Base-by-base conservation (phyloP, 345 rosid species). In the Litchi chinensis region DNA sequence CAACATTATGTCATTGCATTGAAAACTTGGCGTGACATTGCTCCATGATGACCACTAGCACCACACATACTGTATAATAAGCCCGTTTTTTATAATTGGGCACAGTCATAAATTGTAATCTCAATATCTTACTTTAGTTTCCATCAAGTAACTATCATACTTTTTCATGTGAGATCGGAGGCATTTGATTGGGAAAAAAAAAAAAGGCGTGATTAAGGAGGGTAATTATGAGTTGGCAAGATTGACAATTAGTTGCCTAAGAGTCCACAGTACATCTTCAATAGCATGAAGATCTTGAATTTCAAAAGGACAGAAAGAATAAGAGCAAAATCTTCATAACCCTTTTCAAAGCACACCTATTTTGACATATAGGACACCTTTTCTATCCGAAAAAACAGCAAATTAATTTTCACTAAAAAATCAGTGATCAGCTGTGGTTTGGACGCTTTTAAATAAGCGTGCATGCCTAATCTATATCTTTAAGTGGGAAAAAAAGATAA, bases 321-420 rank as follows among this genome's bases (percentile, higher is more conserved):
- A 37, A 60, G 28, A n/a, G 28, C 22, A 63, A 69, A 39, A 82
- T 77, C 66, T 13, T 56, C 40, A 68, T 76, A 75, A 60, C 71
- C 64, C 69, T 63, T 63, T 63, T n/a, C 2, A 26, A 26, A 70
- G 80, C 79, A 74, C 79, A 26, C 75, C 73, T 69, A 57, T 74
- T 63, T 70, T 82, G 76, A 82, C 81, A 64, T 32, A 21, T 6
- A 73, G 0, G 40, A 15, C n/a, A 9, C 32, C 40, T 16, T 43
- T 44, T 50, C 21, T 2, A 24, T 26, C 69, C 3, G 22, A 39
- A 64, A 63, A 68, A 80, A 74, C 48, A 73, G 62, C 43, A 52
- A 21, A 28, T 28, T 28, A 41, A 28, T 18, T 71, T 26, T 40
- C 65, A 46, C 64, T 43, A 10, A 26, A 56, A 11, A 60, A 41